phyloP scores from a whole-genome alignment of 257 asterid species.

The Nicotiana tabacum region DNA sequence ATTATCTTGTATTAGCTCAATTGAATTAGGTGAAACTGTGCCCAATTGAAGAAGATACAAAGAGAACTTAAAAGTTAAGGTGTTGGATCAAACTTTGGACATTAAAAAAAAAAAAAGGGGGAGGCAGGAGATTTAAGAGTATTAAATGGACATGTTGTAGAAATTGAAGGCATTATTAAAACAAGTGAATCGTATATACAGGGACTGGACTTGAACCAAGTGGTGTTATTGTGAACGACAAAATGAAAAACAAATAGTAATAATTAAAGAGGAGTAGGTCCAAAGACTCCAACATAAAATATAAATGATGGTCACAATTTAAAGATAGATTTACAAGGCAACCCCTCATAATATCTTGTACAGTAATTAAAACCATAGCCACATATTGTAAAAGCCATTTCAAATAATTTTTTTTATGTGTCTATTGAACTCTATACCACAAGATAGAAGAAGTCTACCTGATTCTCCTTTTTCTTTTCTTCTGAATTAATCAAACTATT shows the following conservation, averaged over 20 bases:
- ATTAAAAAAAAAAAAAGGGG: neutral
- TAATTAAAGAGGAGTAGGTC: neutral
- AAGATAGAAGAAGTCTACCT: neutral
- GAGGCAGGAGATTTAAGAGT: neutral
- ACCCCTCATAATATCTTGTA: constrained; percentile 1
- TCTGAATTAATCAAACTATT: neutral
- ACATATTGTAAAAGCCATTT: neutral
- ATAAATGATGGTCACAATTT: neutral
- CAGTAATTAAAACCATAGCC: neutral
- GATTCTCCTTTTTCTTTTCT: neutral
- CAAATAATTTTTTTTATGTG: neutral
- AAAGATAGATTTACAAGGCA: constrained; percentile 4
- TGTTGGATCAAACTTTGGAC: neutral
- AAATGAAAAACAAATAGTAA: neutral
- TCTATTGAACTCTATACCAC: neutral
- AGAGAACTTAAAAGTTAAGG: neutral
- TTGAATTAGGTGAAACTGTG: neutral
- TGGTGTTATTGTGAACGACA: neutral
- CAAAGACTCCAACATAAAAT: neutral
- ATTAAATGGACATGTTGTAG: neutral
- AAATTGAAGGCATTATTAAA: neutral
- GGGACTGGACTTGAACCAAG: neutral
- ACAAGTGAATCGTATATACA: neutral
- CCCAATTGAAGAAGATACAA: neutral
- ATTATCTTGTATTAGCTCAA: neutral